Base-by-base conservation (phyloP, 202 grass and related monocot genomes). In the Schoenoplectus tabernaemontani region DNA sequence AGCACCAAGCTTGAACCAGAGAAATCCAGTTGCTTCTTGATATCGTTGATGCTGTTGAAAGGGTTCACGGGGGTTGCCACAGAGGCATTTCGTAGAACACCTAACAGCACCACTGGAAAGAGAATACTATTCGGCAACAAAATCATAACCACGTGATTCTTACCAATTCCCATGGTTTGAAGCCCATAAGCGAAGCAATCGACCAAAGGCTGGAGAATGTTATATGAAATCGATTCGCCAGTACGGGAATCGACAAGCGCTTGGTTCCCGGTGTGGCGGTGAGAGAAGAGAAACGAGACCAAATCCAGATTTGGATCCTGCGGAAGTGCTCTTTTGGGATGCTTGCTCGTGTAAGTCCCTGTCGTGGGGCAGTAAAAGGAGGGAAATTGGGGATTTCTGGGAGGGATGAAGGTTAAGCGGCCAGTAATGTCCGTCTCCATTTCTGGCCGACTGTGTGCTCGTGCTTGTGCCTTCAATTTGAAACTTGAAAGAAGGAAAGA, bases 61-160 rank as follows among this genome's bases (percentile, higher is more conserved):
- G 94, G 89, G 74, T 83, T 93, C 81, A 92, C 83, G 17, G 94
- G 62, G 43, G 74, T 73, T 77, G 87, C 86, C 50, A 93, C 42
- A 64, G 60, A 86, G 57, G 86, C 94, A 19, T 80, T 78, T 9
- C 89, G 82, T 78, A 97, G 84, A 59, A 90, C 75, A 79, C 85
- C 91, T 85, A 94, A 42, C 72, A 94, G 83, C 0, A 88, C 39
- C 33, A 97, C 82, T 10, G 94, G 94, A 82, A 97, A 93, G 42
- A 82, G 47, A 28, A 93, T 1, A 4, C 79, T 85, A 64, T 97
- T 93, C 34, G 91, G 89, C 51, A 93, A 83, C 26, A 88, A 42
- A 54, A 97, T 61, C 30, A 93, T 86, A 19, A 92, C 91, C 56
- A 87, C 80, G 10, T 77, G 71, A 8, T 80, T 80, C 2, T 13